A percentile compares a stretch with the other conserved stretches of the same genome.
These are phyloP conservation scores for Eucalyptus pauciflora DNA, from an alignment of 345 rosid species.

Conservation along the genomic window DNA sequence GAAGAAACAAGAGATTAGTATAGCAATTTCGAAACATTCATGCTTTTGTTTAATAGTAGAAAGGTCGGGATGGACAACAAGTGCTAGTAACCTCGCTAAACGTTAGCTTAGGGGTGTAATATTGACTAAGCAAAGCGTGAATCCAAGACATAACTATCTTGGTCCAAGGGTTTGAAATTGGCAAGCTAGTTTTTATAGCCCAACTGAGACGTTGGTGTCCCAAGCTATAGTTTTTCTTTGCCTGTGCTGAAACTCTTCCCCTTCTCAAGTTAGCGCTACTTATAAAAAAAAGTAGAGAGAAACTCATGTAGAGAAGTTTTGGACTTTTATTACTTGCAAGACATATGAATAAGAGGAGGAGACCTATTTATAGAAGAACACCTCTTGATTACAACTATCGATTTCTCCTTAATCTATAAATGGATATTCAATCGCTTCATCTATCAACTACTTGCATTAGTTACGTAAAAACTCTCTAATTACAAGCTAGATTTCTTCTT, in stretches of 20 bases:
- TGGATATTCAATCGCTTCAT: accelerated
- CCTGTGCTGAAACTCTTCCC: not conserved
- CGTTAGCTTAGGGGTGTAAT: not conserved
- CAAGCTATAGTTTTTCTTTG: not conserved
- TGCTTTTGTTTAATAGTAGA: no score
- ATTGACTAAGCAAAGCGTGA: not conserved
- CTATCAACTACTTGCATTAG: not conserved
- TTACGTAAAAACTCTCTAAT: not conserved
- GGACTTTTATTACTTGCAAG: not conserved
- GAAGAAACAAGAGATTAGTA: no score
- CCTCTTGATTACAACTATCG: accelerated
- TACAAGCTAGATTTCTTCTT: not conserved
- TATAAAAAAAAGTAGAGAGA: not conserved
- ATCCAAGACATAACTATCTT: no score
- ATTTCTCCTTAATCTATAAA: not conserved
- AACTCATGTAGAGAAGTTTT: not conserved
- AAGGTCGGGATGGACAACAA: not conserved
- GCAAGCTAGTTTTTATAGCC: not conserved
- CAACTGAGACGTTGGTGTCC: not conserved
- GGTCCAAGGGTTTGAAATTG: not conserved
- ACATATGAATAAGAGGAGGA: accelerated
- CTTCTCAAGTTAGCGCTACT: not conserved
- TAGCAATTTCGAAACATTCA: not conserved
- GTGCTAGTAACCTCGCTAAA: not conserved
- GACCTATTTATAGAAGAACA: not conserved